These are phyloP conservation scores for Pseudognaphalium luteoalbum DNA, from an alignment of 129 eudicot species.

Conservation along the genomic window DNA sequence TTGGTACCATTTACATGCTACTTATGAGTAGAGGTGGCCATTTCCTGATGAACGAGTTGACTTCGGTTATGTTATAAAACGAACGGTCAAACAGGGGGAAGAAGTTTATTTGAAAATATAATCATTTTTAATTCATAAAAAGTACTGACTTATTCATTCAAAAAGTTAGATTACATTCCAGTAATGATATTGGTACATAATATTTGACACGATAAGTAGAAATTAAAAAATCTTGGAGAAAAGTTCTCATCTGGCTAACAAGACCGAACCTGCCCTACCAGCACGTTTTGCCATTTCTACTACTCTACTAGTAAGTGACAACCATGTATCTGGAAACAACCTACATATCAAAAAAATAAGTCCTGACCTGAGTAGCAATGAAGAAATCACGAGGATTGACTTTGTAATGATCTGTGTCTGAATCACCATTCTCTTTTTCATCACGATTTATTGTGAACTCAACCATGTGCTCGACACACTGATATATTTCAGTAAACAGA, in stretches of 20 bases:
- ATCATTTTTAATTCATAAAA: not conserved
- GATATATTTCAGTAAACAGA: not conserved
- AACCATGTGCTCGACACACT: slow-evolving; percentile 95
- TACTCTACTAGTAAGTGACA: not conserved
- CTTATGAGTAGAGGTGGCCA: not conserved
- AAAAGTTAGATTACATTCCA: not conserved
- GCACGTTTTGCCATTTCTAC: not conserved
- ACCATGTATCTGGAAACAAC: slow-evolving; percentile 1
- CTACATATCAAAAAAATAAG: not conserved
- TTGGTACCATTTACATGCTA: not conserved
- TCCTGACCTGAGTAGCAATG: slow-evolving; percentile 76
- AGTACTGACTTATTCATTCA: not conserved
- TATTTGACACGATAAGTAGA: not conserved
- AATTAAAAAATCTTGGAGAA: not conserved
- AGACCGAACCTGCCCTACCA: not conserved
- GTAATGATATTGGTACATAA: not conserved
- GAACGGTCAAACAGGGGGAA: not conserved
- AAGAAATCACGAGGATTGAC: slow-evolving; percentile 91
- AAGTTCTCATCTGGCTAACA: not conserved
- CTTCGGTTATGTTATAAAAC: not conserved
- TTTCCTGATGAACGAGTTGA: not conserved
- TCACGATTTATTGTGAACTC: slow-evolving; percentile 58
- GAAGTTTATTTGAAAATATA: not conserved
- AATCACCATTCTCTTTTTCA: slow-evolving; percentile 40
- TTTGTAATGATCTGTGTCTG: slow-evolving; percentile 37